Base-by-base conservation (phyloP, 140 eudicot genomes). In the Ambrosia hybrid region DNA sequence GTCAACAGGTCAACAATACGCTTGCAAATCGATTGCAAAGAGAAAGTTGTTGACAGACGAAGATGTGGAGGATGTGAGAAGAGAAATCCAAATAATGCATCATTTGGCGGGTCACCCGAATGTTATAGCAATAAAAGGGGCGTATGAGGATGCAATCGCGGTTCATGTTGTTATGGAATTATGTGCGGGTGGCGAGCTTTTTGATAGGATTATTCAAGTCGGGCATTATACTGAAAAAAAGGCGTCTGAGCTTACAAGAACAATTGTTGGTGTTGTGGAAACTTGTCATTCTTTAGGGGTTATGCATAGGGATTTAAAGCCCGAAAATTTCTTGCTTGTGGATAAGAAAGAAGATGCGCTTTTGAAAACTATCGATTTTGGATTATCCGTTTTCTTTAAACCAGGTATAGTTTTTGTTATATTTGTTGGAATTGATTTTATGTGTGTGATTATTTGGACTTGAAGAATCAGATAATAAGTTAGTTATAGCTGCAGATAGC, bases 111-210 rank as follows among this genome's bases (percentile, higher is more conserved):
- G 71, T 8, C 71, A 65, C 30, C 56, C 38, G 38, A 65, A 65
- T 65, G 52, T 65, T 16, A 17, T 65, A 9, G 56, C 53, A 3
- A 41, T 65, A 3, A 65, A 65, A 15, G 71, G 39, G 4, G 71
- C 71, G 1, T 65, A 41, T 65, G 71, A 65, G 38, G 71, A 65
- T 65, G 14, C 37, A 0, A 5, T 65, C 2, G 68, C 71, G 16
- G 71, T 65, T 45, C 56, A 65, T 43, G 53, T 65, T 4, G 56
- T 45, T 43, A 65, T 43, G 71, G 49, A 63, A 2, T n/a, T 63
- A n/a, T 63, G 68, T 14, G 68, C 49, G 13, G 68, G 68, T 63
- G 68, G 71, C 3, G 71, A 65, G 55, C 55, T 65, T 16, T 65
- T 65, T 45, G 71, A 65, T 21, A 16, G 71, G 36, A 65, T 65